Percentiles rank a stretch among this genome's conserved stretches.
Conservation (phyloP, 2,329 filamentous ascomycete genomes). For the Raffaelea ambrosiae region DNA sequence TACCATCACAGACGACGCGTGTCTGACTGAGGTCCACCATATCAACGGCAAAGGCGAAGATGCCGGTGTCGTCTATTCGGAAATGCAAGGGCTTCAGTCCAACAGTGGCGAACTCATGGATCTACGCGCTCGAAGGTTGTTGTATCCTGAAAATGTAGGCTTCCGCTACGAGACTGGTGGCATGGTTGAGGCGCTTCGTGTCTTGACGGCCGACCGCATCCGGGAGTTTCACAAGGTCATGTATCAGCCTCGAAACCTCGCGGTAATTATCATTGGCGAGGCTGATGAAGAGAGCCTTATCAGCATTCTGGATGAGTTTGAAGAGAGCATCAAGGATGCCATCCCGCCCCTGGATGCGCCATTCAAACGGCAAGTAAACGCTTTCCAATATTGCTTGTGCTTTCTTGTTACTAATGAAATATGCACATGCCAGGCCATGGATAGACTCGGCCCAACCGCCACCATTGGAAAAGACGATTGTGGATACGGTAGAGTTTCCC, state of each 20-base stretch:
- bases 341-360: slow-evolving; percentile 67
- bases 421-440: slow-evolving; percentile 54
- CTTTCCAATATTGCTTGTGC: neutral
- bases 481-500: slow-evolving; percentile 82
- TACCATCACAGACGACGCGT: slow-evolving; percentile 84
- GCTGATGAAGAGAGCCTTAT: slow-evolving; percentile 76
- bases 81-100: slow-evolving; percentile 96
- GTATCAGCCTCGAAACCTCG: slow-evolving; percentile 96
- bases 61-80: slow-evolving; percentile 94
- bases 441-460: slow-evolving; percentile 77
- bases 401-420: neutral
- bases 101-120: slow-evolving; percentile 80
- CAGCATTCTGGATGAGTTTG: slow-evolving; percentile 76
- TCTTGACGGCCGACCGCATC: slow-evolving; percentile 81
- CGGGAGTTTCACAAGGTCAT: slow-evolving; percentile 91
- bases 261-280: slow-evolving; percentile 85
- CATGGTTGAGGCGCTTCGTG: slow-evolving; percentile 84
- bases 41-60: slow-evolving; percentile 90
- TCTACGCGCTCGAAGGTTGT: slow-evolving; percentile 64
- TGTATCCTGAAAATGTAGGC: slow-evolving; percentile 84
- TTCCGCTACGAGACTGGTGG: slow-evolving; percentile 98
- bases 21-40: slow-evolving; percentile 94
- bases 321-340: slow-evolving; percentile 73
- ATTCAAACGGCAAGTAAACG: slow-evolving; percentile 63
- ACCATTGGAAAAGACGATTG: slow-evolving; percentile 58